Evolutionary conservation across 2,329 filamentous ascomycete species (phyloP), one percentile per base, ranked within the genome.

Genomic region (Aspergillus carbonarius): DNA sequence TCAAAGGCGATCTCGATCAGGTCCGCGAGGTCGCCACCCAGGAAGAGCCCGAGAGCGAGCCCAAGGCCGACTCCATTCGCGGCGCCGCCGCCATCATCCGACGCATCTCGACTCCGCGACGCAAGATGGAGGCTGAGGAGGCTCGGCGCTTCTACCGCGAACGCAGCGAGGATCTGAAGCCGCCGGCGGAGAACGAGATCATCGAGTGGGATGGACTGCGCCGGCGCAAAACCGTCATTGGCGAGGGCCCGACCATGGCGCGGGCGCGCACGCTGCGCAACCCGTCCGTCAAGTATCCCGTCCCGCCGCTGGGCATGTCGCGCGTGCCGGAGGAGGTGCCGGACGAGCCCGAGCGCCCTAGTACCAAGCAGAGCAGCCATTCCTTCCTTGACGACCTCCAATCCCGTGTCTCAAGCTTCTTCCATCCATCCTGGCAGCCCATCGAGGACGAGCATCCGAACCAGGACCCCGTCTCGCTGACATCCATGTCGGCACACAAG

Each of bases 1-100:
- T 99, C 80, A 87, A 88, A 56, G 95, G 93, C 46, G 92, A 98
- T 70, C 83, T 99, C 53, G 90, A 98, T 69, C 93, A 99, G 80
- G 90, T 98, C 55, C 91, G 95, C 32, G 96, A 93, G 30, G 95
- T 98, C 62, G 93, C 91, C 48, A 91, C 97, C 69, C 92, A 96
- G 70, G 92, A 96, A 72, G 92, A 98, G 72, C 90, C 93, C n/a
- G 95, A 99, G 75, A 89, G 90, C 13, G 95, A 99, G 69, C 95
- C 95, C 54, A 96, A 96, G 72, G 95, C 95, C 13, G 95, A 99
- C 74, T 92, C 95, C 9, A 96, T 99, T 69, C 91, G 95, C 65
- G 95, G 93, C 60, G 82, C 93, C 15, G 93, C 91, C 6, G 92
- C 92, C 48, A 92, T 99, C 59, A 83, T 99, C 54, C 87, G 95